Percentiles rank a stretch among this genome's conserved stretches.
Evolutionary conservation across 371 early-diverging fungal genomes (phyloP).

Genomic region (Mortierella sp.): DNA sequence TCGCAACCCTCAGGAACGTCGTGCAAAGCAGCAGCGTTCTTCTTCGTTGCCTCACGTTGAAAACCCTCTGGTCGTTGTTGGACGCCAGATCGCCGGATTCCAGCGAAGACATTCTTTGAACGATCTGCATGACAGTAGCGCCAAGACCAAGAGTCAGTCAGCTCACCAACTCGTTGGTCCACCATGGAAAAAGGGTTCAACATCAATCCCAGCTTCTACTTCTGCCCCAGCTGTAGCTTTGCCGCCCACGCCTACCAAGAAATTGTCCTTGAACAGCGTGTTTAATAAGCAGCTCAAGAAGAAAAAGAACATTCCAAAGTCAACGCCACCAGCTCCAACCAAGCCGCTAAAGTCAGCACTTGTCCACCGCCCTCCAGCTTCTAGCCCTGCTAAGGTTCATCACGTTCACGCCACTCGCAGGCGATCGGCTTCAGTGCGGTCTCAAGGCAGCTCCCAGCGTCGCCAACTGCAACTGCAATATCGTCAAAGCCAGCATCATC

Average conservation of each 20-base stretch:
- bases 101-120: conserved; percentile 51
- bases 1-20: conserved; percentile 27
- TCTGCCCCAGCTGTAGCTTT: not conserved
- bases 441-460: conserved; percentile 28
- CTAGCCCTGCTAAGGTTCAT: conserved; percentile 13
- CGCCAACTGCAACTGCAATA: conserved; percentile 7
- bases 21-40: conserved; percentile 39
- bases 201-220: not conserved
- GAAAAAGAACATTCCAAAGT: not conserved
- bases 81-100: conserved; percentile 52
- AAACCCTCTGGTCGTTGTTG: conserved; percentile 33
- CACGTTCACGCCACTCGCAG: conserved; percentile 27
- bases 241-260: conserved; percentile 17
- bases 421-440: conserved; percentile 39
- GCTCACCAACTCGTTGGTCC: not conserved
- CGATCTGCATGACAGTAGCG: conserved; percentile 21
- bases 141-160: conserved; percentile 14
- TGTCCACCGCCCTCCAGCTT: conserved; percentile 27
- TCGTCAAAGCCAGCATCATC: conserved; percentile 1
- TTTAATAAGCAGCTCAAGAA: conserved; percentile 26
- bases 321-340: conserved; percentile 13
- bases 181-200: conserved; percentile 13
- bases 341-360: conserved; percentile 52
- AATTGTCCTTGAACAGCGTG: conserved; percentile 37
- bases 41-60: conserved; percentile 50